Evolutionary conservation across 345 rosid species (phyloP).

Genomic region (Hibiscus mutabilis): DNA sequence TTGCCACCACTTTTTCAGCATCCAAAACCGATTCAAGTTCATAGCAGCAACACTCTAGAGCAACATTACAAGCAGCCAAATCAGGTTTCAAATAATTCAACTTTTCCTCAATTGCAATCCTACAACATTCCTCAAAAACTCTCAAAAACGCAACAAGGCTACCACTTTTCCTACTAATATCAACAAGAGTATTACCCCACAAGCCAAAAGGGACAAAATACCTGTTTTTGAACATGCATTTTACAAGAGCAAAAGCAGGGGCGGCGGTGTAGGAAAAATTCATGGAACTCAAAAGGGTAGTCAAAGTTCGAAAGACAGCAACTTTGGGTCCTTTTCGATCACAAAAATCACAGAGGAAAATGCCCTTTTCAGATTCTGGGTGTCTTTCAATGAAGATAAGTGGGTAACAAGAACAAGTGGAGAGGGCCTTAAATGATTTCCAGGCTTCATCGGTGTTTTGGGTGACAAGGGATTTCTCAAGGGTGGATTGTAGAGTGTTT

Average conservation of each 20-base stretch:
- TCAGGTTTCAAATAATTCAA: constrained; percentile 68
- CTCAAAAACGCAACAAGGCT: constrained; percentile 42
- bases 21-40: constrained; percentile 53
- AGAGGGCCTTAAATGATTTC: constrained; percentile 70
- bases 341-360: constrained; percentile 74
- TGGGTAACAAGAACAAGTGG: constrained; percentile 52
- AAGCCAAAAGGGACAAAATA: constrained; percentile 66
- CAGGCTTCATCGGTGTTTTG: constrained; percentile 64
- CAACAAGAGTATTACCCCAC: constrained; percentile 65
- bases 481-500: background rate
- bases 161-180: constrained; percentile 44
- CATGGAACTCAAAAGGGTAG: constrained; percentile 54
- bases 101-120: constrained; percentile 70
- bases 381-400: constrained; percentile 41
- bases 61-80: constrained; percentile 61
- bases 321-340: constrained; percentile 53
- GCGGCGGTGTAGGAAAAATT: constrained; percentile 41
- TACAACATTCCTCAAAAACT: constrained; percentile 63
- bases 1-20: constrained; percentile 60
- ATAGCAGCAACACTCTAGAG: constrained; percentile 62
- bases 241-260: constrained; percentile 78
- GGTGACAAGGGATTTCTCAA: constrained; percentile 35
- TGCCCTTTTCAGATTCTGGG: constrained; percentile 79
- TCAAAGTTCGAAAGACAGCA: constrained; percentile 50
- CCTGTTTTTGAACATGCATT: constrained; percentile 73